These are phyloP conservation scores for Phaeosphaeriaceae sp. DNA, from an alignment of 2,329 filamentous ascomycete genomes.

Conservation along the genomic window DNA sequence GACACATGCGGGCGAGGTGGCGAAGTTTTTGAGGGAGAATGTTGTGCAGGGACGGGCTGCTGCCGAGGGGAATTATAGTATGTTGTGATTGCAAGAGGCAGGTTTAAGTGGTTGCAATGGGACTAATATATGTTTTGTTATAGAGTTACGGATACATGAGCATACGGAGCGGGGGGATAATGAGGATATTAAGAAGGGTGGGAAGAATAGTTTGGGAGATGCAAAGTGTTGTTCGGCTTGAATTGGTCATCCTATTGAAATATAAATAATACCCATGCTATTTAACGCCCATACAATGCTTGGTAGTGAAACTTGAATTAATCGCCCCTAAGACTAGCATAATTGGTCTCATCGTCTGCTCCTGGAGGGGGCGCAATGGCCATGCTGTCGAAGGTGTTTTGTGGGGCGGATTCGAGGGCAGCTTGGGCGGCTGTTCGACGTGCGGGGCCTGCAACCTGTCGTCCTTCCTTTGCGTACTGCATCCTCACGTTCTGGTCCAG, in stretches of 20 bases:
- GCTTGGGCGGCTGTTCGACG: slow-evolving; percentile 40
- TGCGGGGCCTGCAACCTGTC: slow-evolving; percentile 47
- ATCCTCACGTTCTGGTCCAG: slow-evolving; percentile 87
- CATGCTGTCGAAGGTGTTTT: slow-evolving; percentile 52
- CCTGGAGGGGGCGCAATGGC: slow-evolving; percentile 80
- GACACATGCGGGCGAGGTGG: slow-evolving; percentile 81
- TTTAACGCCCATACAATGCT: slow-evolving; percentile 37
- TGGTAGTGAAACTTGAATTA: slow-evolving; percentile 51
- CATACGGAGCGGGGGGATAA: slow-evolving; percentile 93
- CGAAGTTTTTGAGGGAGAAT: slow-evolving; percentile 79
- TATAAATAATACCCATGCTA: slow-evolving; percentile 42
- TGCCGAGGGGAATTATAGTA: slow-evolving; percentile 66
- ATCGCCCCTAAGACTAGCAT: slow-evolving; percentile 84
- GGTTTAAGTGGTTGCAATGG: not conserved
- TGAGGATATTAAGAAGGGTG: slow-evolving; percentile 76
- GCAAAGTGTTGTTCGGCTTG: slow-evolving; percentile 49
- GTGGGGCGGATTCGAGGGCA: slow-evolving; percentile 51
- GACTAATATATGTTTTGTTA: not conserved
- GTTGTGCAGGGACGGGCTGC: slow-evolving; percentile 78
- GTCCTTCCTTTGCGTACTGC: slow-evolving; percentile 79
- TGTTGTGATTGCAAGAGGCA: slow-evolving; percentile 37
- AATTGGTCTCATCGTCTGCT: slow-evolving; percentile 76
- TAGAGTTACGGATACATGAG: slow-evolving; percentile 87
- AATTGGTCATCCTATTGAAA: slow-evolving; percentile 29
- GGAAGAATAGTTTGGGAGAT: slow-evolving; percentile 49